Evolutionary conservation across 2,329 filamentous ascomycete species (phyloP), one percentile per base, ranked within the genome.

Genomic region (Ophiostoma himal-ulmi): DNA sequence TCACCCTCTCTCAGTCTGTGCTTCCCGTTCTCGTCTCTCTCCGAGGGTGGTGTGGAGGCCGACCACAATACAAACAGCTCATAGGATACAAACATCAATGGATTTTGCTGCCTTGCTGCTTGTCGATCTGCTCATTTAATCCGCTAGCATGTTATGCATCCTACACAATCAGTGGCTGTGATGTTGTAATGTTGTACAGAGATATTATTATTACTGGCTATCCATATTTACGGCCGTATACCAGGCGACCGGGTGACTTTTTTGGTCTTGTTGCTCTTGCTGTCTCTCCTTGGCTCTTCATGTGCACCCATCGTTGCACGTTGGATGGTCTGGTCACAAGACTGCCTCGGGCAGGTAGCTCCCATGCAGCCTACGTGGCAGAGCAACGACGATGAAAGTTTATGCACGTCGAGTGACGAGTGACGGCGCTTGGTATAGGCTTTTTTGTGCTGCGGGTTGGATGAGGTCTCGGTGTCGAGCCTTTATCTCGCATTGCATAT

Each of bases 1-100:
- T n/a, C 17, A 20, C 17, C n/a, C 5, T 20, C 17, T 48, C 17
- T 8, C 14, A 11, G 41, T 44, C 11, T 17, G 37, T 39, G 37
- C 10, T 57, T 6, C 30, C 52, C 52, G 52, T 57, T 26, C n/a
- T 22, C 4, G 52, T 57, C 10, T 57, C 52, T 26, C 52, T 57
- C 52, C 52, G 22, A 57, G 52, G 52, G 52, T 57, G 52, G 52
- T 57, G 52, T 57, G 52, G 52, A 26, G 52, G 52, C 52, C 44
- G 22, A 57, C n/a, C 14, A 17, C n/a, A 30, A 26, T 57, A 17
- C n/a, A 30, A 13, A 57, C 22, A 57, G 20, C n/a, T 26, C 52
- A 26, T n/a, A 48, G 44, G 5, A 30, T 26, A 26, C 22, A 10
- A 57, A 26, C 20, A 48, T 48, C 44, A 48, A 48, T 48, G n/a